A percentile compares a stretch with the other conserved stretches of the same genome.
Conservation (phyloP, 176 grass and related monocot species). For the Panicum miliaceum region DNA sequence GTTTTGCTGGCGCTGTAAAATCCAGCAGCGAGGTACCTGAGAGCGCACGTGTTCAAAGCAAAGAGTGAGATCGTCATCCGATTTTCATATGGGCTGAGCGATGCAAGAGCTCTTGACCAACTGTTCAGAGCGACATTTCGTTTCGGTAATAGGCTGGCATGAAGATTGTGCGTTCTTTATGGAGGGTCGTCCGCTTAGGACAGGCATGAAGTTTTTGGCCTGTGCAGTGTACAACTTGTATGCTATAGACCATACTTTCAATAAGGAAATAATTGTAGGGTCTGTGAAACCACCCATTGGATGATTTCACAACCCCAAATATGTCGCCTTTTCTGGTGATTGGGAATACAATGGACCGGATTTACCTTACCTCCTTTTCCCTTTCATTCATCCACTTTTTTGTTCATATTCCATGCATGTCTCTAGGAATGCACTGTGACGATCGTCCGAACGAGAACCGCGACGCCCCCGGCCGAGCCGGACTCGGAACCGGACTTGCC, state of each 20-base stretch:
- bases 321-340: background rate
- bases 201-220: background rate
- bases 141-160: background rate
- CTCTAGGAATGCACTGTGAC: too few species aligned
- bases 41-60: conserved; percentile 25
- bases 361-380: too few species aligned
- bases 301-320: background rate
- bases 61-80: conserved; percentile 10
- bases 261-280: background rate
- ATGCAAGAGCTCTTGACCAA: background rate
- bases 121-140: background rate
- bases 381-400: too few species aligned
- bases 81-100: background rate
- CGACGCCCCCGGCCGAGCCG: too few species aligned
- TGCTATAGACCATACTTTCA: background rate
- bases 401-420: too few species aligned
- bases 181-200: background rate
- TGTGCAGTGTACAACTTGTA: conserved; percentile 1
- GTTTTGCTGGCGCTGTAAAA: conserved; percentile 62
- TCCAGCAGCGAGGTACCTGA: conserved; percentile 50
- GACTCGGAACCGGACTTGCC: too few species aligned
- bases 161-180: background rate
- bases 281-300: background rate
- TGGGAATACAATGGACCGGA: background rate
- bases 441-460: too few species aligned